phyloP scores from a whole-genome alignment of 805 yeast genomes.

The Saturnispora galanensis region DNA sequence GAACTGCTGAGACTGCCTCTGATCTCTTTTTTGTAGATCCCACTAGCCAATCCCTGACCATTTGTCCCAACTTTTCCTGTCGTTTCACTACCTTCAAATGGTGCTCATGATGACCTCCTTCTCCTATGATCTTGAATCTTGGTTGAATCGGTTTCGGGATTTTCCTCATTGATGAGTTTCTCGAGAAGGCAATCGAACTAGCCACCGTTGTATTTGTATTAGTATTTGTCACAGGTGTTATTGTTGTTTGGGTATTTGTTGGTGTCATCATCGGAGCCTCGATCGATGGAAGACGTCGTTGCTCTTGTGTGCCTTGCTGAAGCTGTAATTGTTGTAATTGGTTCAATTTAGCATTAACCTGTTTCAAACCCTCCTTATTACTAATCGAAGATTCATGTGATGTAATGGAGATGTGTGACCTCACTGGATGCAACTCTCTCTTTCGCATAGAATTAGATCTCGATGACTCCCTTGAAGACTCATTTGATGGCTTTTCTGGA shows the following conservation, averaged over 20 bases:
- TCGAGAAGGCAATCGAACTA: not conserved
- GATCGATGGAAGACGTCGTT: too few relatives aligned
- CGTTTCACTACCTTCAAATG: conserved; percentile 64
- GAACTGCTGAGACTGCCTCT: conserved; percentile 66
- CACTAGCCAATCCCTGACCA: conserved; percentile 70
- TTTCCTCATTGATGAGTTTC: conserved; percentile 4
- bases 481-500: not conserved
- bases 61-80: conserved; percentile 64
- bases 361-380: conserved; percentile 3
- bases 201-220: not conserved
- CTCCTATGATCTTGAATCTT: conserved; percentile 3
- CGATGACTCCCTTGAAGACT: conserved; percentile 1
- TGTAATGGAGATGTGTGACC: not conserved
- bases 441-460: conserved; percentile 2
- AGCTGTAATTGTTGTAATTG: not conserved
- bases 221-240: not conserved
- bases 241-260: not conserved
- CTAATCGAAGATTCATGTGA: not conserved
- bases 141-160: not conserved
- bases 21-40: conserved; percentile 50
- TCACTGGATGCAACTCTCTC: not conserved
- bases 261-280: too few relatives aligned
- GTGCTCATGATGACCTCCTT: conserved; percentile 72
- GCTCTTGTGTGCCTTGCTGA: too few relatives aligned
- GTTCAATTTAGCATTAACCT: conserved; percentile 3